A percentile compares a stretch with the other conserved stretches of the same genome.
Evolutionary conservation across 2,329 filamentous ascomycete species (phyloP).

Genomic region (Basipetospora sp.): DNA sequence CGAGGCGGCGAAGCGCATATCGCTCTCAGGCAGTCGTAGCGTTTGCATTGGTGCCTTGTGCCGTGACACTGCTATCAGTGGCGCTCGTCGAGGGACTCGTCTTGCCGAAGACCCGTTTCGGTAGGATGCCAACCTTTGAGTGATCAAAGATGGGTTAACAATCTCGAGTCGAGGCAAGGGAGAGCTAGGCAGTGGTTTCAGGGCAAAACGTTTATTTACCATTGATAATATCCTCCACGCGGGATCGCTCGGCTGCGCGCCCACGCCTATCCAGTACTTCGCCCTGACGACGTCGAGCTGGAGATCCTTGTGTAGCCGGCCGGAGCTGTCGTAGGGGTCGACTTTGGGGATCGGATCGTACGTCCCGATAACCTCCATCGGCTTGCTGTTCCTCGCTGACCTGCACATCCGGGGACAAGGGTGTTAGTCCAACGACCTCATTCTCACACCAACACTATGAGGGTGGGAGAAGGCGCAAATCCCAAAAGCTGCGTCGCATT

Average conservation of each 20-base stretch:
- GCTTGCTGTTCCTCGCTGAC: constrained; percentile 72
- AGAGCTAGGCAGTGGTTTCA: too few relatives aligned
- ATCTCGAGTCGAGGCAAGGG: too few relatives aligned
- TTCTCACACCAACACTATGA: too few relatives aligned
- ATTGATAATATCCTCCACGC: constrained; percentile 75
- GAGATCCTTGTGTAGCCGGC: constrained; percentile 76
- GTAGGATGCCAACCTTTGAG: constrained; percentile 2
- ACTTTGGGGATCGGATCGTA: constrained; percentile 54
- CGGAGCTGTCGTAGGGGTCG: constrained; percentile 45
- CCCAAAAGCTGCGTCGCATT: too few relatives aligned
- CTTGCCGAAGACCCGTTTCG: constrained; percentile 2
- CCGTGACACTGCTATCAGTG: too few relatives aligned
- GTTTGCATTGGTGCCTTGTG: too few relatives aligned
- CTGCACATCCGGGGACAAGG: constrained; percentile 31
- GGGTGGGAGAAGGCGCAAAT: too few relatives aligned
- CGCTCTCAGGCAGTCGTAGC: too few relatives aligned
- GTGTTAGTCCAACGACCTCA: too few relatives aligned
- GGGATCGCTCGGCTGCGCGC: constrained; percentile 82
- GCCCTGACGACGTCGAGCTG: constrained; percentile 68
- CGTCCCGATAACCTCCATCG: constrained; percentile 81
- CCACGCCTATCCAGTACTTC: constrained; percentile 93
- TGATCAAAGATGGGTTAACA: constrained; percentile 1
- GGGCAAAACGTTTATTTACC: constrained; percentile 44
- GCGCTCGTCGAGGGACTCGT: neutral
- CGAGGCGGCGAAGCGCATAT: too few relatives aligned